phyloP scores from a whole-genome alignment of 176 grass and related monocot genomes.

The Dactylis glomerata region DNA sequence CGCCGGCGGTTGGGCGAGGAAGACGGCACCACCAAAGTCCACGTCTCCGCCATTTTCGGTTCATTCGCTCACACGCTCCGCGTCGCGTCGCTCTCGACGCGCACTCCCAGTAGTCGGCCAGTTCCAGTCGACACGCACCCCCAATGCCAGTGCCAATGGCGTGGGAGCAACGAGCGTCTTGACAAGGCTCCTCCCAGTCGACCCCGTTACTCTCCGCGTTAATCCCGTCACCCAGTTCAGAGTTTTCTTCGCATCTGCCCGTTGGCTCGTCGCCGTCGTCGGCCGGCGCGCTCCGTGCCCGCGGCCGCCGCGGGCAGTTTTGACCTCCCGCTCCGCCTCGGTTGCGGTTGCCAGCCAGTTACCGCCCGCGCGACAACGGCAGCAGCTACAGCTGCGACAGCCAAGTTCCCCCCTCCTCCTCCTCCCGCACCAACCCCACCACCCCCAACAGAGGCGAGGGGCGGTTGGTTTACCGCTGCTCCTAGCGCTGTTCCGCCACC shows the following conservation, averaged over 20 bases:
- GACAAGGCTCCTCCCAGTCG: neutral
- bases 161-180: neutral
- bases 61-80: constrained; percentile 12
- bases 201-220: neutral
- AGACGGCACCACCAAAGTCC: neutral
- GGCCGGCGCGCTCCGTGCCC: neutral
- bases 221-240: neutral
- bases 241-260: neutral
- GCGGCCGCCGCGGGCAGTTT: neutral
- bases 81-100: neutral
- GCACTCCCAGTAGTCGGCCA: neutral
- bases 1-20: neutral
- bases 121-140: neutral
- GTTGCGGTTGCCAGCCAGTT: neutral
- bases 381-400: constrained; percentile 16
- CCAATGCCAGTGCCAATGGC: neutral
- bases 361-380: constrained; percentile 37
- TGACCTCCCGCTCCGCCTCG: neutral
- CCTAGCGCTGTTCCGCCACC: no score
- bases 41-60: constrained; percentile 35
- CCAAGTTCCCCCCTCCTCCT: neutral
- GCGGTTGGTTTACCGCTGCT: neutral
- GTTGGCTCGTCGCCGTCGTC: neutral
- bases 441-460: constrained; percentile 26
- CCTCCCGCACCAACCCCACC: constrained; percentile 36